Percentiles rank a stretch among this genome's conserved stretches.
phyloP scores from a whole-genome alignment of 345 rosid genomes.

The Salix udensis region DNA sequence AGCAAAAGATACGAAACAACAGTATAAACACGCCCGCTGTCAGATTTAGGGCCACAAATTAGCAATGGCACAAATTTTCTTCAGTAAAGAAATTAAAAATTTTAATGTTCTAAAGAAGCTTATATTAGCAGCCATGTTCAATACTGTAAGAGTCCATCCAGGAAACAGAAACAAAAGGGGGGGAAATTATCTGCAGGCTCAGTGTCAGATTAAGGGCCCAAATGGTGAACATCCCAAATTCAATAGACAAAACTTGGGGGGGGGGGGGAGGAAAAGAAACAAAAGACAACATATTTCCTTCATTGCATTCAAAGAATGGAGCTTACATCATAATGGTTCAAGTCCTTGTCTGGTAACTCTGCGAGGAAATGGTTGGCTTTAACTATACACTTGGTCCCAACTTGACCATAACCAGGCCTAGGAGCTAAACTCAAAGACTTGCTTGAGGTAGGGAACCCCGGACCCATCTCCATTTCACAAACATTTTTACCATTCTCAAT shows the following conservation, averaged over 20 bases:
- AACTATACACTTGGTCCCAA: slow-evolving; percentile 89
- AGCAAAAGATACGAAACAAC: slow-evolving; percentile 23
- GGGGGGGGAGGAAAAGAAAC: neutral
- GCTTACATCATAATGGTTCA: slow-evolving; percentile 94
- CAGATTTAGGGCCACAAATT: slow-evolving; percentile 40
- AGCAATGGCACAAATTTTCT: slow-evolving; percentile 17
- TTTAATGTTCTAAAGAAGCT: neutral
- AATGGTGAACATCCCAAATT: neutral
- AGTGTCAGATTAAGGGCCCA: slow-evolving; percentile 22
- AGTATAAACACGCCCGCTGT: slow-evolving; percentile 25
- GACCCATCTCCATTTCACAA: slow-evolving; percentile 46
- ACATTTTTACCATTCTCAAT: slow-evolving; percentile 23
- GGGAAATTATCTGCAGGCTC: neutral
- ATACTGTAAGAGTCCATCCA: neutral
- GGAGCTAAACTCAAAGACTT: slow-evolving; percentile 70
- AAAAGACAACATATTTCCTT: slow-evolving; percentile 1
- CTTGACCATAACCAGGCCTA: slow-evolving; percentile 84
- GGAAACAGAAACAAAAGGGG: neutral
- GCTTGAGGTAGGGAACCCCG: slow-evolving; percentile 53
- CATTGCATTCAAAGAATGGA: slow-evolving; percentile 17
- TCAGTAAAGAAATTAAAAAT: neutral
- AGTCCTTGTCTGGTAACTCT: slow-evolving; percentile 83
- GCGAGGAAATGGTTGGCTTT: slow-evolving; percentile 98
- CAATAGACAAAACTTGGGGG: neutral
- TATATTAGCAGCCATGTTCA: neutral